Percentiles rank a stretch among this genome's conserved stretches.
Conservation (phyloP, 139 green algal genomes). For the Pseudopediastrum boryanum region DNA sequence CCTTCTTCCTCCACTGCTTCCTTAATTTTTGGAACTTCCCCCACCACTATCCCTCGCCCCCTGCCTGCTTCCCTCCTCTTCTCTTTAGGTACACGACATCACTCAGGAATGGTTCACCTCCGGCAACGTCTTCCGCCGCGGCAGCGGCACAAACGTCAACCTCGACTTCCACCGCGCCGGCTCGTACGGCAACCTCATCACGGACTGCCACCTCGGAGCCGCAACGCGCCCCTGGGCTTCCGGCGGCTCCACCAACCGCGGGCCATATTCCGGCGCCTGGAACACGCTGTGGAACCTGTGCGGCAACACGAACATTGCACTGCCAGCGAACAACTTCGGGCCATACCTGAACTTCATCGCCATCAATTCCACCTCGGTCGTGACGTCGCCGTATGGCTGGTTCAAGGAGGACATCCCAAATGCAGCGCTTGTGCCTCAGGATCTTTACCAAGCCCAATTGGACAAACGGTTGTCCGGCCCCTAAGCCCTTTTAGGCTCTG, state of each 20-base stretch:
- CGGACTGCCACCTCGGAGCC: not conserved
- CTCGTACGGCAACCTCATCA: not conserved
- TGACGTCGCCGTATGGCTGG: not conserved
- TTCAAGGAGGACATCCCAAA: slow-evolving; percentile 5
- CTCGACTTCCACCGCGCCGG: slow-evolving; percentile 6
- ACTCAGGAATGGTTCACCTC: not conserved
- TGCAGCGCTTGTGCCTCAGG: not conserved
- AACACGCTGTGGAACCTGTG: slow-evolving; percentile 1
- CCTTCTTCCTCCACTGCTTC: too few relatives aligned
- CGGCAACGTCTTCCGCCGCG: not conserved
- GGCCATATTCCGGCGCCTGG: not conserved
- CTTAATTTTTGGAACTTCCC: not conserved
- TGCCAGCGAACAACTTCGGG: not conserved
- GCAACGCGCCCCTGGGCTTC: not conserved
- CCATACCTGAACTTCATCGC: not conserved
- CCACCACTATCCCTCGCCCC: not conserved
- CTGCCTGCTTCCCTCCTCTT: too few relatives aligned
- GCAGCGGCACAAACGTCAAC: not conserved
- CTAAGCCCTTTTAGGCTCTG: too few relatives aligned
- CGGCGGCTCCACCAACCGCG: not conserved
- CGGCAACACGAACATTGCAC: not conserved
- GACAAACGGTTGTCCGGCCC: not conserved
- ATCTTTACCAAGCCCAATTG: not conserved
- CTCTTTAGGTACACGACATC: not conserved
- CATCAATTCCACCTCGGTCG: not conserved